phyloP scores from a whole-genome alignment of 257 asterid species.

The Ilex asprella region DNA sequence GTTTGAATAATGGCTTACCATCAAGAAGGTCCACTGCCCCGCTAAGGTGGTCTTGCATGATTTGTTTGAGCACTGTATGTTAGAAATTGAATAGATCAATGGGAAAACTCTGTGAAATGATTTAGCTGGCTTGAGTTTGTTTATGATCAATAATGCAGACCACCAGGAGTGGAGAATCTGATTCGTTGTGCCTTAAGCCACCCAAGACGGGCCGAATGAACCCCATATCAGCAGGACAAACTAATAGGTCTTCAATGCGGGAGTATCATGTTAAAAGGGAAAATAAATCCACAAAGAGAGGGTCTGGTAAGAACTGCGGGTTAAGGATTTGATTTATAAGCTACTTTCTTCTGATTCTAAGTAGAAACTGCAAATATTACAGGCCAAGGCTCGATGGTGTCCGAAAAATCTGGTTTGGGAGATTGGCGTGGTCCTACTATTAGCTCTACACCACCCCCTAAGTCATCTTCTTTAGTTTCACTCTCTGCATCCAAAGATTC shows the following conservation, averaged over 20 bases:
- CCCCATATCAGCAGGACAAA: conserved; percentile 11
- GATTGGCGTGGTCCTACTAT: conserved; percentile 4
- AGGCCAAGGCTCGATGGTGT: conserved; percentile 18
- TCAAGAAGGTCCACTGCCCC: no score
- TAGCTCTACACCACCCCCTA: conserved; percentile 12
- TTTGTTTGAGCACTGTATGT: no score
- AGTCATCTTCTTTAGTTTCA: conserved; percentile 9
- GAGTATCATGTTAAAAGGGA: conserved; percentile 10
- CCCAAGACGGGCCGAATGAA: conserved; percentile 15
- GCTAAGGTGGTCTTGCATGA: no score
- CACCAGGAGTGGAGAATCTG: conserved; percentile 6
- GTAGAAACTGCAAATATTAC: conserved; percentile 6
- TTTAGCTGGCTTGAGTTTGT: neutral
- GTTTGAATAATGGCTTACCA: no score
- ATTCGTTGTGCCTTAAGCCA: conserved; percentile 23
- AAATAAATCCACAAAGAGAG: conserved; percentile 9
- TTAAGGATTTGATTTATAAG: neutral
- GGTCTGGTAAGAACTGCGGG: conserved; percentile 21
- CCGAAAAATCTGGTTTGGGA: conserved; percentile 18
- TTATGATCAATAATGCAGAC: conserved; percentile 16
- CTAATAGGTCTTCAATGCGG: conserved; percentile 9
- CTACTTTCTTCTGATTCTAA: neutral
- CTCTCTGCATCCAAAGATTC: conserved; percentile 2
- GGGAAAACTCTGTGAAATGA: neutral
- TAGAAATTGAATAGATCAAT: no score